Conservation (phyloP, 495 filamentous ascomycete genomes). For the Talaromyces wortmannii region DNA sequence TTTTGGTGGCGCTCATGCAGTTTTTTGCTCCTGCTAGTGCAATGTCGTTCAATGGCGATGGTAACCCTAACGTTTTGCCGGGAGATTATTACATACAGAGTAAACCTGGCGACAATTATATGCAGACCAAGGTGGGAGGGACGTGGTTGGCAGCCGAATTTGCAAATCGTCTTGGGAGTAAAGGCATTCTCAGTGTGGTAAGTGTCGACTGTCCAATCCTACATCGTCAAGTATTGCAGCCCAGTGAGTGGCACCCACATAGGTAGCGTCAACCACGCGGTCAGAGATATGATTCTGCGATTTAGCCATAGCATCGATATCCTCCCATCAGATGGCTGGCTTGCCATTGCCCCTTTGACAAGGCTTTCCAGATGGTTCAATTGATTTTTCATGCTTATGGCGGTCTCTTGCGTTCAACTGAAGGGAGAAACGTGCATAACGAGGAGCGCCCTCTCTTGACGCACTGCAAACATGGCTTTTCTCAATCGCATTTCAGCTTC, state of each 20-base stretch:
- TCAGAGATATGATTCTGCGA: not conserved
- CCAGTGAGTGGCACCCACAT: not conserved
- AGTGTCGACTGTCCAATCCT: not conserved
- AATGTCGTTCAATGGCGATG: not conserved
- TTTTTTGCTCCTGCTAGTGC: not conserved
- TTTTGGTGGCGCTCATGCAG: constrained; percentile 12
- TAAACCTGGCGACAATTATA: constrained; percentile 18
- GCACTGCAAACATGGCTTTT: not conserved
- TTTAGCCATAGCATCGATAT: not conserved
- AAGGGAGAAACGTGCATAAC: not conserved
- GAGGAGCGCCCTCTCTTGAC: not conserved
- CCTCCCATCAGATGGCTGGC: not conserved
- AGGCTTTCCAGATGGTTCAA: not conserved
- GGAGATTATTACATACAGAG: not conserved
- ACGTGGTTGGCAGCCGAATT: constrained; percentile 24
- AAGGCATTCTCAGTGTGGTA: constrained; percentile 10
- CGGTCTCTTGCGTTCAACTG: not conserved
- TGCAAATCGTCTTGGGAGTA: constrained; percentile 9
- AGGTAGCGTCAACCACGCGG: not conserved
- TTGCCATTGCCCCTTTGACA: constrained; percentile 1
- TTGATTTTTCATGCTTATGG: not conserved
- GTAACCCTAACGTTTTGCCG: not conserved
- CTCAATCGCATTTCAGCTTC: not conserved
- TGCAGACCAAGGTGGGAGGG: constrained; percentile 32
- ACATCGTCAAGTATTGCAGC: constrained; percentile 1